Conservation (phyloP, 177 flowering plant species). For the Vitis hybrid region DNA sequence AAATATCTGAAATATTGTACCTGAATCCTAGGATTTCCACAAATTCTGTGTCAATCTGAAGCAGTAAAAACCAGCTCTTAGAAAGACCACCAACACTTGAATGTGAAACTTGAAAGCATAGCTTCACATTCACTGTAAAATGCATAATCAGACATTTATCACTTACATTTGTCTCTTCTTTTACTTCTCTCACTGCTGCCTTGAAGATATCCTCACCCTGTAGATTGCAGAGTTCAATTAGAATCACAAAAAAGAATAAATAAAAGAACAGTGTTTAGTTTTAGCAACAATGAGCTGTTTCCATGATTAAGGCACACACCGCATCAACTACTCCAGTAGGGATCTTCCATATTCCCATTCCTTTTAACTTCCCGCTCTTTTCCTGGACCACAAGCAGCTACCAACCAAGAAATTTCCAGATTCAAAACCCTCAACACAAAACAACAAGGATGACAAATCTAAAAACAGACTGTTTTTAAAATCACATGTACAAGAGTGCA, state of each 20-base stretch:
- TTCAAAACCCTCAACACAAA: not conserved
- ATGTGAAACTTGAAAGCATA: too few relatives aligned
- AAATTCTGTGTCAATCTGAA: conserved; percentile 60
- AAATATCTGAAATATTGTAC: conserved; percentile 18
- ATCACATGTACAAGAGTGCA: too few relatives aligned
- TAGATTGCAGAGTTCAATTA: conserved; percentile 1
- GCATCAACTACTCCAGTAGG: conserved; percentile 36
- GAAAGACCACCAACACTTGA: too few relatives aligned
- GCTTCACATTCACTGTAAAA: too few relatives aligned
- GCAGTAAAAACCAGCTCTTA: not conserved
- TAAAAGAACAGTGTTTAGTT: not conserved
- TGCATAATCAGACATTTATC: too few relatives aligned
- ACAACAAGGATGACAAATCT: too few relatives aligned
- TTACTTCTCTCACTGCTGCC: conserved; percentile 61
- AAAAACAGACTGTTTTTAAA: too few relatives aligned
- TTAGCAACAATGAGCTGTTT: not conserved
- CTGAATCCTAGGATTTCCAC: conserved; percentile 64
- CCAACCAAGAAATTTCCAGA: not conserved
- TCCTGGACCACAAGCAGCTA: conserved; percentile 63
- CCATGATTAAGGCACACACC: too few relatives aligned
- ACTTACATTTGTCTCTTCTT: conserved; percentile 70
- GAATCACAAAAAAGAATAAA: not conserved
- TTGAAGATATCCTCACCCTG: conserved; percentile 60
- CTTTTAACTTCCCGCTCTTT: conserved; percentile 35
- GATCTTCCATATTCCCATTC: conserved; percentile 51